Evolutionary conservation across 2,329 filamentous ascomycete genomes (phyloP).

Genomic region (Pseudogymnoascus sp.): DNA sequence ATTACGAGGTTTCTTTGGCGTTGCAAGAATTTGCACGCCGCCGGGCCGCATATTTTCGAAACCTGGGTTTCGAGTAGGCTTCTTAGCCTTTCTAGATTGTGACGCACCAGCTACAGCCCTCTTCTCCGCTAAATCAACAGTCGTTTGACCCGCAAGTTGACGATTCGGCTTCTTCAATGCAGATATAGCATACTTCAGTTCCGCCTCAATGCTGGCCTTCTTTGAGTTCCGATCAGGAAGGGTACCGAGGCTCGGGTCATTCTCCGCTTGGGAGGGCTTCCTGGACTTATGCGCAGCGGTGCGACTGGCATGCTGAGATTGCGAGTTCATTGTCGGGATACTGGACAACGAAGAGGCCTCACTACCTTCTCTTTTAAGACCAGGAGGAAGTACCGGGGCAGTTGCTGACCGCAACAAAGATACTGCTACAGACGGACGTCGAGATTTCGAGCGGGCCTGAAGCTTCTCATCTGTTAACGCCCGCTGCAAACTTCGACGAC

Average conservation of each 20-base stretch:
- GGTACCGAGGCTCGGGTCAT: constrained; percentile 42
- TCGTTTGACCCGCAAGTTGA: constrained; percentile 55
- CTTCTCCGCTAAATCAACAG: constrained; percentile 59
- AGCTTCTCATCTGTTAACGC: constrained; percentile 51
- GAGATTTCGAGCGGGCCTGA: constrained; percentile 43
- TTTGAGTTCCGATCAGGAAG: constrained; percentile 46
- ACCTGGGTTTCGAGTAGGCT: constrained; percentile 33
- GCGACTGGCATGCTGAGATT: constrained; percentile 29
- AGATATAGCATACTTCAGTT: constrained; percentile 65
- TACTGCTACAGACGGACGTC: constrained; percentile 48
- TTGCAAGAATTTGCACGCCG: constrained; percentile 27
- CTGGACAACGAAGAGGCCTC: constrained; percentile 46
- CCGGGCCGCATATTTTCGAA: constrained; percentile 16
- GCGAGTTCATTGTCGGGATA: constrained; percentile 36
- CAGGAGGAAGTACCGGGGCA: constrained; percentile 47
- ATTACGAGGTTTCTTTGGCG: constrained; percentile 25
- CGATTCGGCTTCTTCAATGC: constrained; percentile 69
- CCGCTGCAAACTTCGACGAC: constrained; percentile 48
- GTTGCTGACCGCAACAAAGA: constrained; percentile 62
- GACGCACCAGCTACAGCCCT: constrained; percentile 41
- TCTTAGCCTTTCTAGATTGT: constrained; percentile 43
- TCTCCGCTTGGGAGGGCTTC: constrained; percentile 41
- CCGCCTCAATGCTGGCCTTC: constrained; percentile 58
- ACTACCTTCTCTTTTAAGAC: constrained; percentile 60
- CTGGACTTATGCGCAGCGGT: constrained; percentile 30